Base-by-base conservation (phyloP, 2,329 filamentous ascomycete species). In the Capronia coronata region DNA sequence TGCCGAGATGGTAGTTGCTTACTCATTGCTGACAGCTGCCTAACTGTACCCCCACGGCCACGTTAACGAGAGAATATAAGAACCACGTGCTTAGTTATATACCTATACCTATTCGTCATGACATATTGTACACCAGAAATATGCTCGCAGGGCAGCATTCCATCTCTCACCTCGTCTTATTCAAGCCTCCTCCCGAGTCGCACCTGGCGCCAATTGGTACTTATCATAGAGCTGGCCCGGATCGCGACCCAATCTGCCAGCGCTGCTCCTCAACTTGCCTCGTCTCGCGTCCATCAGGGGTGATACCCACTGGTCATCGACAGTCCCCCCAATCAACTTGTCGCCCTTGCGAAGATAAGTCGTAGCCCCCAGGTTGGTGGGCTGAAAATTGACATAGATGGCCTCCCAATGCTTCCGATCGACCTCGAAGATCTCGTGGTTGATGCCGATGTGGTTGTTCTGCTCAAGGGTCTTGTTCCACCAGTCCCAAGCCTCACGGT, bases 391-490 rank as follows among this genome's bases (percentile, higher is more conserved):
- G 13, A 67, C 56, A 54, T 71, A 73, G 37, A 74, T 66, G 21
- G 60, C 67, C 64, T 75, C 71, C 66, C 68, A 74, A 13, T 64
- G 56, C 1, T 65, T 63, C 34, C 49, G 58, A 2, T 68, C 67
- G 3, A 64, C 66, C 41, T 66, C 61, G 59, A 69, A 74, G 2
- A 67, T 63, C 62, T 75, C 72, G 54, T 75, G 72, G 48, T 61
- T 71, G 56, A 75, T 74, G 18, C 63, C 62, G 11, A 75, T 47
- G 51, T 74, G 66, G 22, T 63, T 58, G 42, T 65, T 57, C 5
- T 67, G 43, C 51, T 66, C 65, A 16, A 59, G 50, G 5, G 60
- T 64, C 41, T 60, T 59, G 25, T 68, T 67, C 68, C 69, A 75
- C 70, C 70, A 74, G 22, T 64, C 61, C 70, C 71, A 69, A 1